Percentiles rank a stretch among this genome's conserved stretches.
Conservation (phyloP, 2,329 filamentous ascomycete species). For the Hypoxylon sp. region DNA sequence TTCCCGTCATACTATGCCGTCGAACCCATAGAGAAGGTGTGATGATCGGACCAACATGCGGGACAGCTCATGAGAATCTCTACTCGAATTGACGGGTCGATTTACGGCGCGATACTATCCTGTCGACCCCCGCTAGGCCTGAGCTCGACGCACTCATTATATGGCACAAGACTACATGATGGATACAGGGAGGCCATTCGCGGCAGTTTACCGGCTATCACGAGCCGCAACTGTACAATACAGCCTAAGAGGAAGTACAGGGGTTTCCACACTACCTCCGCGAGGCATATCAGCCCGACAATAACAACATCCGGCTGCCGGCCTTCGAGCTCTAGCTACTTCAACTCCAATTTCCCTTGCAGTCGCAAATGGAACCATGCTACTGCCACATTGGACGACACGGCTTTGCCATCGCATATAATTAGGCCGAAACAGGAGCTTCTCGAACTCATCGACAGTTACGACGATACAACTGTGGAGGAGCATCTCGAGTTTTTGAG, state of each 20-base stretch:
- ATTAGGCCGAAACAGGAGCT: constrained; percentile 60
- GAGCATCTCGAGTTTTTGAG: constrained; percentile 67
- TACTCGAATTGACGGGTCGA: constrained; percentile 72
- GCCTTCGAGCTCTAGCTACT: constrained; percentile 42
- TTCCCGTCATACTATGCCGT: constrained; percentile 21
- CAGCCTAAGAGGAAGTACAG: constrained; percentile 23
- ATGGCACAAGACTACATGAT: constrained; percentile 37
- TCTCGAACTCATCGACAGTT: constrained; percentile 67
- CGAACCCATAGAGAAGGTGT: constrained; percentile 49
- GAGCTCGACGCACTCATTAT: constrained; percentile 26
- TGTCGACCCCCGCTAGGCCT: constrained; percentile 59
- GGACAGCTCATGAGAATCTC: constrained; percentile 73
- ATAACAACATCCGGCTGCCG: constrained; percentile 44
- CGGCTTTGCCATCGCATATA: constrained; percentile 2
- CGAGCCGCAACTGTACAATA: constrained; percentile 16
- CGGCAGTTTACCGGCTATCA: constrained; percentile 20
- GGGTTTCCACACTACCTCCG: constrained; percentile 6
- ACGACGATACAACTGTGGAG: constrained; percentile 64
- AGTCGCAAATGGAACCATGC: constrained; percentile 48
- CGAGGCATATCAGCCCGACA: constrained; percentile 45
- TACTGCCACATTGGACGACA: constrained; percentile 17
- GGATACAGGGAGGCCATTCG: constrained; percentile 18
- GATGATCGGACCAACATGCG: constrained; percentile 56
- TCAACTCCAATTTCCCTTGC: constrained; percentile 42
- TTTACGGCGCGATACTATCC: constrained; percentile 69